Evolutionary conservation across 768 basidiomycete genomes (phyloP).

Genomic region (Plicaturopsis crispa): DNA sequence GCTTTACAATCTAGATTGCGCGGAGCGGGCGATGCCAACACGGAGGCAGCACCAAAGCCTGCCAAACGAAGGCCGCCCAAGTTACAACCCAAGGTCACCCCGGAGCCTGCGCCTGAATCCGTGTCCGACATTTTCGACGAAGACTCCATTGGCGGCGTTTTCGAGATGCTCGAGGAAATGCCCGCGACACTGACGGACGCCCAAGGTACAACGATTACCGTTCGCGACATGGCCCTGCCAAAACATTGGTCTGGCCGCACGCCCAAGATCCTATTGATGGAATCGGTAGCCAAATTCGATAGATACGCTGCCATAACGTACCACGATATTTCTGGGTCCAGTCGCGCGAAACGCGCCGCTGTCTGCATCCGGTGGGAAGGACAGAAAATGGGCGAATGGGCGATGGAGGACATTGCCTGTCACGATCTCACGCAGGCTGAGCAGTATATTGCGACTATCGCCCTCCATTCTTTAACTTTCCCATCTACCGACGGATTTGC

Average conservation of each 20-base stretch:
- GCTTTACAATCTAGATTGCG: conserved; percentile 38
- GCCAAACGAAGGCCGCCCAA: background rate
- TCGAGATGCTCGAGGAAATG: conserved; percentile 65
- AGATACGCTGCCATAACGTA: conserved; percentile 72
- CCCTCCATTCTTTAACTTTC: conserved; percentile 73
- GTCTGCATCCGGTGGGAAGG: conserved; percentile 72
- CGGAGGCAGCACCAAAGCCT: background rate
- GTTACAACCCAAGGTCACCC: background rate
- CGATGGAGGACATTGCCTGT: conserved; percentile 84
- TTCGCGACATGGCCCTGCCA: conserved; percentile 73
- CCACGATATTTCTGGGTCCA: conserved; percentile 53
- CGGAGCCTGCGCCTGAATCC: background rate
- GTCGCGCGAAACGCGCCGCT: conserved; percentile 67
- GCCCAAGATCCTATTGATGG: conserved; percentile 66
- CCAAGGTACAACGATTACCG: conserved; percentile 41
- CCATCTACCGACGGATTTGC: conserved; percentile 59
- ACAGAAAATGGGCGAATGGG: conserved; percentile 54
- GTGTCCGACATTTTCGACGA: conserved; percentile 44
- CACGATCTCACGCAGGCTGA: conserved; percentile 72
- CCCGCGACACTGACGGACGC: conserved; percentile 49
- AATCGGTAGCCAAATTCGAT: conserved; percentile 61
- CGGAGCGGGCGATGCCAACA: conserved; percentile 10
- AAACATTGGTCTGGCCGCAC: conserved; percentile 80
- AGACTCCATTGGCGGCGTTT: conserved; percentile 52
- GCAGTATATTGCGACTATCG: conserved; percentile 83